Base-by-base conservation (phyloP, 352 stramenopile species). In the Phytopythium vexans region DNA sequence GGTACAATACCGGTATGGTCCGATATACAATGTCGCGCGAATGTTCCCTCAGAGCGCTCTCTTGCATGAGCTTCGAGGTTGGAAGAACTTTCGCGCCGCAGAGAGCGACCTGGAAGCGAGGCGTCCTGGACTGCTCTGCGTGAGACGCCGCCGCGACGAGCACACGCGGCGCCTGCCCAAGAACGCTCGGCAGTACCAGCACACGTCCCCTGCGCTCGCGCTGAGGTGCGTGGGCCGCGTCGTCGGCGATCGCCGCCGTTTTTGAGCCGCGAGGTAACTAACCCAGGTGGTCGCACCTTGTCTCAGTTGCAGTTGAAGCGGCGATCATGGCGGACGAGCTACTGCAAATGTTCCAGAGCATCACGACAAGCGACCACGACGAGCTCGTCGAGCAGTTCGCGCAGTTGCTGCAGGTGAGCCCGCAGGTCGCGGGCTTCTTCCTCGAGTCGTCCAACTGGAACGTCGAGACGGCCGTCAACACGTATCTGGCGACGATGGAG, bases 391-490 rank as follows among this genome's bases (percentile, higher is more conserved):
- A 91, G 42, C 85, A 94, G 54, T 94, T 94, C 61, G 77, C 81
- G 16, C 70, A 85, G 49, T 57, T 94, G 35, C 55, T 94, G 60
- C 64, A 91, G 56, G 58, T 88, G 46, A 80, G 92, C 57, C 62
- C 70, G 12, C 55, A 71, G 40, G 92, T 81, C 39, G 83, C 82
- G 41, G 77, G 65, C 45, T 94, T 94, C 62, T 94, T 92, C 59
- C 75, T 94, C 51, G 85, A 94, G 53, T 92, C 82, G 56, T 89
- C 74, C 51, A 94, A 92, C 68, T 94, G 85, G 85, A 94, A 94
- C 67, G 82, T 94, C 27, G 82, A 94, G 54, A 86, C 78, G 41
- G 85, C 85, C 9, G 82, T 68, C 7, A 94, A 94, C 54, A 92
- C 86, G 54, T 94, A 92, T 54, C 58, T 94, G 34, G 66, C 61